These are phyloP conservation scores for Fusarium sp. DNA, from an alignment of 2,329 filamentous ascomycete genomes.

Conservation along the genomic window DNA sequence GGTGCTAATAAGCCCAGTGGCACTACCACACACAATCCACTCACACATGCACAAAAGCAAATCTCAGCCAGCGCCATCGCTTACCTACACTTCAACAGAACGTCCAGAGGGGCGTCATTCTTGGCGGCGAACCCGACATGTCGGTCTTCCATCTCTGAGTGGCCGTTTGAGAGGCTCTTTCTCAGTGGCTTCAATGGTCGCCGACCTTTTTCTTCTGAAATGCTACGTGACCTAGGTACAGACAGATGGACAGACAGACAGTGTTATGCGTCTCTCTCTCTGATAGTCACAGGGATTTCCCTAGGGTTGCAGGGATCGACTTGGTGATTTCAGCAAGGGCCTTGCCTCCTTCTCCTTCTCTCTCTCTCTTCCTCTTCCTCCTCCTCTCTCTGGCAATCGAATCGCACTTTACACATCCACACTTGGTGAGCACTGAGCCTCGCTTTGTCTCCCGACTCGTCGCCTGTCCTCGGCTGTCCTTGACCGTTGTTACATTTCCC, in stretches of 20 bases:
- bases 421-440: not conserved
- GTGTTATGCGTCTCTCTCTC: not conserved
- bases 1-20: not conserved
- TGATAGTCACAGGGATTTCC: constrained; percentile 3
- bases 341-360: not conserved
- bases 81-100: not conserved
- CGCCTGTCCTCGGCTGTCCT: not conserved
- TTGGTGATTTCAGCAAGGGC: not conserved
- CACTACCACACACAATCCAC: not conserved
- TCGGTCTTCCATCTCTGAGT: not conserved
- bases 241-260: not conserved
- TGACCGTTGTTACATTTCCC: not conserved
- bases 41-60: not conserved
- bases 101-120: not conserved
- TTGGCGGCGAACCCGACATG: constrained; percentile 2
- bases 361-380: not conserved
- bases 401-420: not conserved
- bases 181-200: not conserved
- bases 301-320: constrained; percentile 3
- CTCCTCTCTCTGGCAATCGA: not conserved
- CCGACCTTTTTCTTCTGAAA: not conserved
- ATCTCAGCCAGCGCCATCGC: not conserved
- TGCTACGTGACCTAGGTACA: not conserved
- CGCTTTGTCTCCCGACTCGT: not conserved
- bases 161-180: constrained; percentile 3